Conservation (phyloP, 164 flowering plant species). For the Sedum album region DNA sequence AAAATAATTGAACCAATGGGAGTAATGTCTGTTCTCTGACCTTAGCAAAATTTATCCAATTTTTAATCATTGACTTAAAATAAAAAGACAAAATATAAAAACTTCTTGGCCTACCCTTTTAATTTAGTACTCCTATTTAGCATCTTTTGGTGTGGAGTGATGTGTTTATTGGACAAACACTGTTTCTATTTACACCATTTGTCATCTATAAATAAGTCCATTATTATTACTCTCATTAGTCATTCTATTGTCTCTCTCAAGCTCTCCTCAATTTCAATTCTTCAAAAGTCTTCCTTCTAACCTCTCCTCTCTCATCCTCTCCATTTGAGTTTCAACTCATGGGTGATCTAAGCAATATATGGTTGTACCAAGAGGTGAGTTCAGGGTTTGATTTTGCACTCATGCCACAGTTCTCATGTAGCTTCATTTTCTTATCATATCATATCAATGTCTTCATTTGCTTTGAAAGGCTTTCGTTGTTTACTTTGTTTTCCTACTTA, state of each 20-base stretch:
- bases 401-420: background rate
- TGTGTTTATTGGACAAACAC: background rate
- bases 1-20: background rate
- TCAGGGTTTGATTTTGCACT: background rate
- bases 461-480: background rate
- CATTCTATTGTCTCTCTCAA: background rate
- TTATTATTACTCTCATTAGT: background rate
- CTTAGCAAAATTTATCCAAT: background rate
- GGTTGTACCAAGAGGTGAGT: constrained; percentile 37
- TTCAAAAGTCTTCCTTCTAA: background rate
- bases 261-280: background rate
- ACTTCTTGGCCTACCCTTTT: background rate
- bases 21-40: background rate
- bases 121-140: background rate
- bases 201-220: constrained; percentile 2
- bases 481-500: background rate
- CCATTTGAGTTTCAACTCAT: constrained; percentile 10
- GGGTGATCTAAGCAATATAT: constrained; percentile 32
- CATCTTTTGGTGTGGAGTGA: constrained; percentile 3
- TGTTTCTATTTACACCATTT: background rate
- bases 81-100: background rate
- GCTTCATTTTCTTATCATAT: too few relatives aligned
- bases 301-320: background rate
- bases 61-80: background rate
- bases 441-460: background rate